Conservation (phyloP, 176 grass and related monocot species). For the Puya raimondii region DNA sequence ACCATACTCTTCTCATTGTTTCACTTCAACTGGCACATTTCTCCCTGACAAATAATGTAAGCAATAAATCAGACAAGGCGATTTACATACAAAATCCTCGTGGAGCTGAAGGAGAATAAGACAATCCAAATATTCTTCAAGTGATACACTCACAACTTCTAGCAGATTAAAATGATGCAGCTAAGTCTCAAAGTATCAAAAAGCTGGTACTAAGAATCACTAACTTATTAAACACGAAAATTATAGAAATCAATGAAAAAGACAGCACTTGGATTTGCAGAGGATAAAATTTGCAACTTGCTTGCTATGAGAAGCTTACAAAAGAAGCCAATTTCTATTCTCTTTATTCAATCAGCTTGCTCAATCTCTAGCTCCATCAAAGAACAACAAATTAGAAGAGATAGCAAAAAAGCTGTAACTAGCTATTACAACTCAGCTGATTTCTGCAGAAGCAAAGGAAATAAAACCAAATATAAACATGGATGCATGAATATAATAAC, state of each 20-base stretch:
- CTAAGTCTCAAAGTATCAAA: not conserved
- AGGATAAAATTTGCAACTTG: too few species aligned
- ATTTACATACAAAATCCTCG: not conserved
- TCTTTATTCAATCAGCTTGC: too few species aligned
- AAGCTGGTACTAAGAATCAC: not conserved
- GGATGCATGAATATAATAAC: not conserved
- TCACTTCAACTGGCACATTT: conserved; percentile 8
- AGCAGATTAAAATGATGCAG: not conserved
- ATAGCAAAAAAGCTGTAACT: too few species aligned
- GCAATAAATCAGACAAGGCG: not conserved
- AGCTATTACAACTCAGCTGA: not conserved
- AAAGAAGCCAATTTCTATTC: too few species aligned
- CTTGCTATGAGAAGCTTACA: too few species aligned
- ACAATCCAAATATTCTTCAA: not conserved
- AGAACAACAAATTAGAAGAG: too few species aligned
- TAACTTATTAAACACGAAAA: too few species aligned
- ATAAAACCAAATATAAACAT: conserved; percentile 1
- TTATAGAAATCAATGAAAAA: too few species aligned
- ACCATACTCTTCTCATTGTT: not conserved
- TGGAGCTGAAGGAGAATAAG: not conserved
- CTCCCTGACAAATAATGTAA: conserved; percentile 15
- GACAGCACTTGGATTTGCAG: too few species aligned
- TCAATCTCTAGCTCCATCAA: too few species aligned
- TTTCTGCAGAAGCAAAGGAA: conserved; percentile 8
- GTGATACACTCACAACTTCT: not conserved